Percentiles rank a stretch among this genome's conserved stretches.
phyloP scores from a whole-genome alignment of 2,329 filamentous ascomycete genomes.

The Neonectria hederae region DNA sequence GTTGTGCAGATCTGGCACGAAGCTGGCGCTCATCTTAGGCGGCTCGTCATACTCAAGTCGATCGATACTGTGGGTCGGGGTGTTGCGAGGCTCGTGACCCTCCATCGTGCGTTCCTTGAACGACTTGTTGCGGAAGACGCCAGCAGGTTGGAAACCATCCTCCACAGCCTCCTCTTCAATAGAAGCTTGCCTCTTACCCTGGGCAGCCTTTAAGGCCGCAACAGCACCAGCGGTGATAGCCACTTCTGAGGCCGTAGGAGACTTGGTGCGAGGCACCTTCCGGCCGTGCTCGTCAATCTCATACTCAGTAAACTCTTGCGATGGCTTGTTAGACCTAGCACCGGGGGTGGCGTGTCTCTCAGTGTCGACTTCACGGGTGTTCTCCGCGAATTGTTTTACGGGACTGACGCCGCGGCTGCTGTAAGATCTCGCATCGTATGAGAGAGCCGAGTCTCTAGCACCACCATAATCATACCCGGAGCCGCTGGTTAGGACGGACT shows the following conservation, averaged over 20 bases:
- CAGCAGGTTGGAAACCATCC: constrained; percentile 57
- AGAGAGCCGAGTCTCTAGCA: constrained; percentile 51
- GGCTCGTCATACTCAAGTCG: constrained; percentile 62
- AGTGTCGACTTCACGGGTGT: constrained; percentile 50
- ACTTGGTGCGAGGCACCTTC: constrained; percentile 59
- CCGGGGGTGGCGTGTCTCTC: constrained; percentile 54
- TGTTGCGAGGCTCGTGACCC: constrained; percentile 63
- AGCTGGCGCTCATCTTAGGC: constrained; percentile 72
- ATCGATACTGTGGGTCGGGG: constrained; percentile 68
- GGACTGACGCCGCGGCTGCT: constrained; percentile 52
- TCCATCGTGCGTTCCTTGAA: constrained; percentile 73
- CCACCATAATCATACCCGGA: constrained; percentile 61
- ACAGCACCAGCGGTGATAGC: constrained; percentile 67
- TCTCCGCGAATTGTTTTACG: constrained; percentile 54
- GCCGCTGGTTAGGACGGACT: constrained; percentile 73
- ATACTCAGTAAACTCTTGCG: constrained; percentile 63
- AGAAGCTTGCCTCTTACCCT: constrained; percentile 55
- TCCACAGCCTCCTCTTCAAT: constrained; percentile 46
- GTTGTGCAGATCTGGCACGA: constrained; percentile 73
- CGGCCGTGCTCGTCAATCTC: constrained; percentile 67
- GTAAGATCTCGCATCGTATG: constrained; percentile 43
- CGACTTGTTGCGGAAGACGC: constrained; percentile 68
- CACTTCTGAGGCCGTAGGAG: constrained; percentile 65
- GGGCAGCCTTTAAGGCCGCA: constrained; percentile 60
- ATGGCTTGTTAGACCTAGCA: constrained; percentile 50